Evolutionary conservation across 2,329 filamentous ascomycete genomes (phyloP), one percentile per base, ranked within the genome.

Genomic region (Thelonectria olida): DNA sequence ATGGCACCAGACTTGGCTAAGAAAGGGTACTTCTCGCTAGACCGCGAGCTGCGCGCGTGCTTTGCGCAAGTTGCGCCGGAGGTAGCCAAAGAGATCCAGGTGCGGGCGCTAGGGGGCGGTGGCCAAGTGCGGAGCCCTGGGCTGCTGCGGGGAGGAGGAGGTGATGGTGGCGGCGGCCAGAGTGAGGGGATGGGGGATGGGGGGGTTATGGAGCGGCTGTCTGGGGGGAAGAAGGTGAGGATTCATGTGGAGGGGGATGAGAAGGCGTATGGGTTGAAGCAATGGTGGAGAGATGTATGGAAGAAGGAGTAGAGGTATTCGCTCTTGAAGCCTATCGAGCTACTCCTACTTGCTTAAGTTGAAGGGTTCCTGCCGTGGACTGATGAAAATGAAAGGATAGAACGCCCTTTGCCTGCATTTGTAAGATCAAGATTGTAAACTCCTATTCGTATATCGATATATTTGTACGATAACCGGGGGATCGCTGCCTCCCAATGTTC

Each of bases 1-100:
- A 95, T 97, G 88, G 95, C 96, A 0, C 96, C 96, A 0, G 90
- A 93, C 55, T 84, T 97, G 2, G 94, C 95, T 2, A 96, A 96
- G 78, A 97, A 97, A 76, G 92, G 95, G 0, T 98, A 98, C 76
- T 93, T 93, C 73, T 89, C 84, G 2, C 86, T 98, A 7, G 87
- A 93, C 44, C 88, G 95, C 49, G 96, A 99, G 78, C 83, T 98
- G 15, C 84, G 84, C 27, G 83, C 86, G 3, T 97, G 94, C 74
- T 98, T 89, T 73, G 91, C 93, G 1, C 94, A 97, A 62, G 90
- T 97, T 1, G 95, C 95, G 7, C 93, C 93, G 0, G 81, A 84
- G 47, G 77, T 98, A 4, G 87, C 93, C 0, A 82, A 84, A 2
- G 89, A 89, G 63, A 96, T 98, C 62, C 84, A 85, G 58, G 85